Conservation (phyloP, 108 stramenopile genomes). For the Discostella stelligeroides region DNA sequence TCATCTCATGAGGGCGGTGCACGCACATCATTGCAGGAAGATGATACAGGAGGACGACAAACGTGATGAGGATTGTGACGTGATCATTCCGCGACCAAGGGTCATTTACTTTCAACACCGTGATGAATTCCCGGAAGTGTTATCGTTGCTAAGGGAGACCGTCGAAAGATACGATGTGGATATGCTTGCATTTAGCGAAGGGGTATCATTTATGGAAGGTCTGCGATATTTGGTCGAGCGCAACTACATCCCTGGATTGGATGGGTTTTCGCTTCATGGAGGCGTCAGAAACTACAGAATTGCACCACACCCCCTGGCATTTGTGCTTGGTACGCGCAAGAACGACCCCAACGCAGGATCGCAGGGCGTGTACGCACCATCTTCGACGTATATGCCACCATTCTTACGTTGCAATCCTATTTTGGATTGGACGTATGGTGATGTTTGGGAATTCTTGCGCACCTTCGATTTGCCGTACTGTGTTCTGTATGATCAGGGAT, state of each 20-base stretch:
- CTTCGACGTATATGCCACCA: slow-evolving; percentile 94
- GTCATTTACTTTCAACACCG: slow-evolving; percentile 82
- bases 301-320: slow-evolving; percentile 69
- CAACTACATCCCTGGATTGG: slow-evolving; percentile 40
- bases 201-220: slow-evolving; percentile 65
- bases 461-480: slow-evolving; percentile 87
- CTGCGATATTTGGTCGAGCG: slow-evolving; percentile 68
- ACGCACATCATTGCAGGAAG: slow-evolving; percentile 64
- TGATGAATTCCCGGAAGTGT: slow-evolving; percentile 83
- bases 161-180: slow-evolving; percentile 86
- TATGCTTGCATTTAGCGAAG: slow-evolving; percentile 82
- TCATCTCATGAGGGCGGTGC: slow-evolving; percentile 91
- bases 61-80: not conserved
- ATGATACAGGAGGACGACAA: slow-evolving; percentile 35
- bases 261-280: slow-evolving; percentile 27
- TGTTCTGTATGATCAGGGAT: slow-evolving; percentile 94
- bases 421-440: slow-evolving; percentile 89
- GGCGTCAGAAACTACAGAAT: not conserved
- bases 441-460: slow-evolving; percentile 94
- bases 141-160: slow-evolving; percentile 60
- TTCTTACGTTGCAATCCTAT: slow-evolving; percentile 98
- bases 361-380: slow-evolving; percentile 80
- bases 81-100: slow-evolving; percentile 60
- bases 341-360: slow-evolving; percentile 93
- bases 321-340: slow-evolving; percentile 93